phyloP scores from a whole-genome alignment of 148 eudicot genomes.

The Spergularia bocconei region DNA sequence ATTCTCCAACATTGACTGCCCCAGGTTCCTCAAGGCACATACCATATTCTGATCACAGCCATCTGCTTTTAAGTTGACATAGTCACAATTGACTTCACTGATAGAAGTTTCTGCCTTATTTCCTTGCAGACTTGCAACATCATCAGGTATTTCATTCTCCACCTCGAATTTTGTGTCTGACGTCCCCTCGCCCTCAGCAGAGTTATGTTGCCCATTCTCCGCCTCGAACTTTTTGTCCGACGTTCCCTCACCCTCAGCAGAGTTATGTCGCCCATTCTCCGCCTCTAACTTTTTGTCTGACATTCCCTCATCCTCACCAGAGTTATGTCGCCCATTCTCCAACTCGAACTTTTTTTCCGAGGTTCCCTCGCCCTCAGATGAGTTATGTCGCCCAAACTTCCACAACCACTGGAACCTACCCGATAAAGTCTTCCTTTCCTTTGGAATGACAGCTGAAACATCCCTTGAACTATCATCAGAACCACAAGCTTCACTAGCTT shows the following conservation, averaged over 20 bases:
- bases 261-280: conserved; percentile 30
- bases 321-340: conserved; percentile 27
- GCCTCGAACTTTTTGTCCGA: conserved; percentile 38
- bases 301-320: conserved; percentile 39
- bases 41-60: conserved; percentile 55
- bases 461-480: conserved; percentile 28
- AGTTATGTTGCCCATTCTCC: conserved; percentile 53
- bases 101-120: conserved; percentile 29
- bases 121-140: conserved; percentile 29
- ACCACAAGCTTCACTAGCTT: conserved; percentile 15
- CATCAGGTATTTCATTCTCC: conserved; percentile 41
- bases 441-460: conserved; percentile 23
- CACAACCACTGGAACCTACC: conserved; percentile 81
- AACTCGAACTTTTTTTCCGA: conserved; percentile 39
- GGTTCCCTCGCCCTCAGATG: conserved; percentile 41
- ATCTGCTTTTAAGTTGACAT: conserved; percentile 45
- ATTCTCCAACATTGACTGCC: conserved; percentile 89
- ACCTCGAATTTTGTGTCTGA: conserved; percentile 38
- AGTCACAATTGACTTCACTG: conserved; percentile 26
- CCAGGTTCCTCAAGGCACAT: conserved; percentile 66
- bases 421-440: conserved; percentile 43
- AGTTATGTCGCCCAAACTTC: conserved; percentile 62
- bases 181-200: conserved; percentile 40
- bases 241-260: conserved; percentile 37
- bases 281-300: conserved; percentile 38